Evolutionary conservation across 352 stramenopile genomes (phyloP).

Genomic region (Thraustochytrium sp.): DNA sequence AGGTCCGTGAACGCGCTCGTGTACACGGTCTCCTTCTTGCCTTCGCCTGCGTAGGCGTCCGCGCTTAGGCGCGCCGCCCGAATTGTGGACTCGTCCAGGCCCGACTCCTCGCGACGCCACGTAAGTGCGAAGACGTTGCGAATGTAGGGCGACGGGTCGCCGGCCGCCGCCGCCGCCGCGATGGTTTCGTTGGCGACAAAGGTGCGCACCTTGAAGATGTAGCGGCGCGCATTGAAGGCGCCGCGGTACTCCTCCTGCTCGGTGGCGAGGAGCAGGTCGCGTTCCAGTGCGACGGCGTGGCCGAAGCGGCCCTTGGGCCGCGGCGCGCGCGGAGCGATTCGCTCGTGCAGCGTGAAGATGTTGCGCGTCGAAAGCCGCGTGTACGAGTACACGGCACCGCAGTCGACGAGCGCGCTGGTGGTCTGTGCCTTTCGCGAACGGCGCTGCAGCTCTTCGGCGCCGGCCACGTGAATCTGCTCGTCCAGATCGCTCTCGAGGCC

Average conservation of each 20-base stretch:
- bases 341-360: background rate
- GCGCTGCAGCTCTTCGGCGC: background rate
- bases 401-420: background rate
- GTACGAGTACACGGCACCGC: conserved; percentile 20
- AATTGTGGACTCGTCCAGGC: background rate
- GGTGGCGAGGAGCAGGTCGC: background rate
- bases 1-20: background rate
- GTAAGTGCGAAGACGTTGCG: conserved; percentile 29
- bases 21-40: background rate
- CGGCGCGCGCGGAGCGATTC: background rate
- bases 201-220: conserved; percentile 2
- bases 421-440: background rate
- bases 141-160: background rate
- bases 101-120: background rate
- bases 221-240: background rate
- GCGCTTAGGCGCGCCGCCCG: background rate
- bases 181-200: background rate
- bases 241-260: conserved; percentile 35
- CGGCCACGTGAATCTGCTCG: conserved; percentile 14
- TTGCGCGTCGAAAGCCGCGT: background rate
- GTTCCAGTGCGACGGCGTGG: background rate
- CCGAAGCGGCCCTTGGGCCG: conserved; percentile 16
- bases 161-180: background rate
- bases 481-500: background rate
- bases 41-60: background rate